A percentile compares a stretch with the other conserved stretches of the same genome.
phyloP scores from a whole-genome alignment of 2,329 filamentous ascomycete genomes.

The Sporothrix variecibatus region DNA sequence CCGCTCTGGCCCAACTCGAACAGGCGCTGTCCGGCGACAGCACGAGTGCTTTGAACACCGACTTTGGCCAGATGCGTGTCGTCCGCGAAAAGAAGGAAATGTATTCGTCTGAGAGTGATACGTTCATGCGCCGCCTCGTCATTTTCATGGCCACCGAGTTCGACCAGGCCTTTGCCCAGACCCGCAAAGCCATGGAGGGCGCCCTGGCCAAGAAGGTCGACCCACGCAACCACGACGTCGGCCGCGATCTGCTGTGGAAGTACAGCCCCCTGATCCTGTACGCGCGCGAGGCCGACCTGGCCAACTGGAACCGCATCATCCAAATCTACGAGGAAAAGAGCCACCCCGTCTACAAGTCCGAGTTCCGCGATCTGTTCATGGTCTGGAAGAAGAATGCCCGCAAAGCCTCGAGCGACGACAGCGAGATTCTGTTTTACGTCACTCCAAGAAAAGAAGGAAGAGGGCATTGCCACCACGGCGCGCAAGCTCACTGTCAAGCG shows the following conservation, averaged over 20 bases:
- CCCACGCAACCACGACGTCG: constrained; percentile 67
- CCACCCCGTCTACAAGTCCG: constrained; percentile 74
- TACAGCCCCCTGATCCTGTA: constrained; percentile 88
- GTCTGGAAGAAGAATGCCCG: constrained; percentile 79
- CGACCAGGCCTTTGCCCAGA: constrained; percentile 70
- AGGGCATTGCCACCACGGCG: constrained; percentile 69
- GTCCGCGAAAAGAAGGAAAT: constrained; percentile 92
- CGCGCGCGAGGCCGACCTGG: constrained; percentile 76
- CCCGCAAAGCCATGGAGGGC: constrained; percentile 64
- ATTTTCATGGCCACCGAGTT: constrained; percentile 83
- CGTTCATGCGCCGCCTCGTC: constrained; percentile 77
- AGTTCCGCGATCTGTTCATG: constrained; percentile 75
- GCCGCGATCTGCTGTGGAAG: constrained; percentile 77
- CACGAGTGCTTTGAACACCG: constrained; percentile 58
- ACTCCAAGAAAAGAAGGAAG: constrained; percentile 81
- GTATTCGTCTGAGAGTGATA: constrained; percentile 73
- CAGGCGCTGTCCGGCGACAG: constrained; percentile 51
- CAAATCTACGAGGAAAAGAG: constrained; percentile 78
- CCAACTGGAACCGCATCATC: constrained; percentile 79
- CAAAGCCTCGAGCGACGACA: constrained; percentile 75
- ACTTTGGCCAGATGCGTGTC: constrained; percentile 87
- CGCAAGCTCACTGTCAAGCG: constrained; percentile 92
- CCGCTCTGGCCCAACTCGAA: constrained; percentile 23
- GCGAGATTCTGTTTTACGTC: constrained; percentile 88
- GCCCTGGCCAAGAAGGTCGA: constrained; percentile 69